These are phyloP conservation scores for Colletotrichum filicis DNA, from an alignment of 2,329 filamentous ascomycete genomes.

Conservation along the genomic window DNA sequence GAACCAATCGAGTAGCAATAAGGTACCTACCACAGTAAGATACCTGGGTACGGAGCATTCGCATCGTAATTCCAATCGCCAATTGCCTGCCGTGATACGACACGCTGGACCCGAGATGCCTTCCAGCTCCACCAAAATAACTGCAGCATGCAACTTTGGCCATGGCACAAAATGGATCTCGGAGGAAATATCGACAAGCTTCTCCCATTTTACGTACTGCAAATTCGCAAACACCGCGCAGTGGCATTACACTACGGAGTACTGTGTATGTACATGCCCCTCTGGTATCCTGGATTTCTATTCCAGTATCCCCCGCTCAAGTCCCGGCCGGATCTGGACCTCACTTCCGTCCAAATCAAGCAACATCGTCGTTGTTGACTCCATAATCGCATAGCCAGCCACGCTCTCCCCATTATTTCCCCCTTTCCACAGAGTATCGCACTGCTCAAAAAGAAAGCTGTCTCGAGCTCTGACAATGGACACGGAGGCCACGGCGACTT, in stretches of 20 bases:
- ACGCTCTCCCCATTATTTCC: conserved; percentile 1
- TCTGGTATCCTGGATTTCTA: background rate
- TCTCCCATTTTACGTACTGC: background rate
- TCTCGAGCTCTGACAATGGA: background rate
- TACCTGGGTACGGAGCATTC: background rate
- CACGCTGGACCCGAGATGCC: background rate
- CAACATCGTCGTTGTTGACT: background rate
- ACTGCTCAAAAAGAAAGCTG: background rate
- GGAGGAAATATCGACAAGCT: conserved; percentile 3
- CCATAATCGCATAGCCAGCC: background rate
- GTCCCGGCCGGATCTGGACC: background rate
- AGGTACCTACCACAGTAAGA: too few species aligned
- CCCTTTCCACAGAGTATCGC: background rate
- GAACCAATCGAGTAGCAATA: too few species aligned
- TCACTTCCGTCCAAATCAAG: conserved; percentile 7
- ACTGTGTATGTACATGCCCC: background rate
- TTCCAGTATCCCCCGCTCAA: background rate
- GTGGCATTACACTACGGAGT: too few species aligned
- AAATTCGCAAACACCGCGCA: conserved; percentile 1
- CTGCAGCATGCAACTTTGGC: background rate
- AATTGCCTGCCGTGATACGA: background rate
- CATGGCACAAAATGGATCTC: conserved; percentile 4
- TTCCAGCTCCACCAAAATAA: background rate
- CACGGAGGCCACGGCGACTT: background rate
- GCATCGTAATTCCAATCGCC: background rate